phyloP scores from a whole-genome alignment of 2,329 filamentous ascomycete genomes.

The Cercospora citrullina region DNA sequence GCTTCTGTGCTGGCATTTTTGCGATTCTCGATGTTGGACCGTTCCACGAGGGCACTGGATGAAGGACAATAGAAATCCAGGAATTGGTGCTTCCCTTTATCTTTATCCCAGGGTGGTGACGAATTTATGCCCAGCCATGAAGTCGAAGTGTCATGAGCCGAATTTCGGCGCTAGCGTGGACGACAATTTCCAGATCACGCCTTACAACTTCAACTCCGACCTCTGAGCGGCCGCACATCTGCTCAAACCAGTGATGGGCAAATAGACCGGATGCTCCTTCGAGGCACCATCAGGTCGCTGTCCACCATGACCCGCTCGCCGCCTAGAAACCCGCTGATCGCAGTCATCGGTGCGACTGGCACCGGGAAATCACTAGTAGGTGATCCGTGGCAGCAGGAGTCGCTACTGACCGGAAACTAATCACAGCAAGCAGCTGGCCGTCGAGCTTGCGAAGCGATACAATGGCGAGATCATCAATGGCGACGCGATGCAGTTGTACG shows the following conservation, averaged over 20 bases:
- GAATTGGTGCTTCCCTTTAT: neutral
- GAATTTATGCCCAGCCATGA: conserved; percentile 13
- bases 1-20: conserved; percentile 31
- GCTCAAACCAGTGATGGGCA: neutral
- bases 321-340: conserved; percentile 62
- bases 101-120: neutral
- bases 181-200: conserved; percentile 7
- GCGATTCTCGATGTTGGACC: neutral
- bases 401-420: conserved; percentile 36
- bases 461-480: conserved; percentile 95
- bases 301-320: conserved; percentile 29
- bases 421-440: conserved; percentile 67
- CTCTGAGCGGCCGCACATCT: neutral
- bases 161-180: conserved; percentile 3
- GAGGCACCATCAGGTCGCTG: conserved; percentile 9
- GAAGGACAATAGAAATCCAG: neutral
- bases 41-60: neutral
- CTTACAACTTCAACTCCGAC: conserved; percentile 5
- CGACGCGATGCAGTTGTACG: conserved; percentile 97
- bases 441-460: conserved; percentile 78
- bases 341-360: conserved; percentile 84
- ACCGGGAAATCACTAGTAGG: conserved; percentile 89
- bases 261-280: conserved; percentile 11
- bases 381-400: neutral
- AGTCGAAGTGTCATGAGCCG: conserved; percentile 14